Conservation (phyloP, 2,329 filamentous ascomycete species). For the Elsinoe ampelina region DNA sequence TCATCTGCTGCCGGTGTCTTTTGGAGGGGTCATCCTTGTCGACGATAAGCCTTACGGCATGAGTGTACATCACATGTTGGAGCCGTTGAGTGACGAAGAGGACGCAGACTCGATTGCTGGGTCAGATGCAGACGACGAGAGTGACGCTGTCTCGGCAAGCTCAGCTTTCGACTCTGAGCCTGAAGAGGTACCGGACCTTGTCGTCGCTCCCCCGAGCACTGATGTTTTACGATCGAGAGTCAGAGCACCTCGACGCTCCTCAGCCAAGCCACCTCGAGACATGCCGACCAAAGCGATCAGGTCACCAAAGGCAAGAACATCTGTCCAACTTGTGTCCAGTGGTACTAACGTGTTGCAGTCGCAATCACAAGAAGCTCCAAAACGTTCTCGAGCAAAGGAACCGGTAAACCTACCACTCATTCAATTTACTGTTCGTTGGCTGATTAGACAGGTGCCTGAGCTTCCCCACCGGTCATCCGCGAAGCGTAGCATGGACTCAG, state of each 20-base stretch:
- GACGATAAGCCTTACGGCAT: conserved; percentile 82
- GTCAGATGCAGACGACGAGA: conserved; percentile 29
- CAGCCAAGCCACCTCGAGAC: conserved; percentile 16
- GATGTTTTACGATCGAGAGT: conserved; percentile 12
- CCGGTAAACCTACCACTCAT: background rate
- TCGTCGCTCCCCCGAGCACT: conserved; percentile 19
- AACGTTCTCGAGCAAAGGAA: conserved; percentile 41
- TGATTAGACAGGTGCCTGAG: background rate
- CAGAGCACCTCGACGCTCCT: conserved; percentile 20
- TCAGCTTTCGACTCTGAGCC: conserved; percentile 37
- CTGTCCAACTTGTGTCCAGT: too few species aligned
- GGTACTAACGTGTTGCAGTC: too few species aligned
- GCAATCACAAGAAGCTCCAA: conserved; percentile 29
- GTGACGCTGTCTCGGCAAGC: conserved; percentile 25
- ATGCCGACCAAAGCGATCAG: too few species aligned
- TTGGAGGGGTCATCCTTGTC: conserved; percentile 77
- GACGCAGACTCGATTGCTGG: conserved; percentile 38
- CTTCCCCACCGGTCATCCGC: background rate
- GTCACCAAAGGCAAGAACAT: too few species aligned
- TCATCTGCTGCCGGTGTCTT: conserved; percentile 82
- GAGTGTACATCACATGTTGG: conserved; percentile 95
- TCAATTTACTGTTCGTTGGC: background rate
- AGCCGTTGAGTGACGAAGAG: conserved; percentile 49
- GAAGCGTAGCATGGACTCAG: background rate
- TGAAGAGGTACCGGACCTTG: conserved; percentile 39